Percentiles rank a stretch among this genome's conserved stretches.
phyloP scores from a whole-genome alignment of 331 rosid species.

The Acacia pycnantha region DNA sequence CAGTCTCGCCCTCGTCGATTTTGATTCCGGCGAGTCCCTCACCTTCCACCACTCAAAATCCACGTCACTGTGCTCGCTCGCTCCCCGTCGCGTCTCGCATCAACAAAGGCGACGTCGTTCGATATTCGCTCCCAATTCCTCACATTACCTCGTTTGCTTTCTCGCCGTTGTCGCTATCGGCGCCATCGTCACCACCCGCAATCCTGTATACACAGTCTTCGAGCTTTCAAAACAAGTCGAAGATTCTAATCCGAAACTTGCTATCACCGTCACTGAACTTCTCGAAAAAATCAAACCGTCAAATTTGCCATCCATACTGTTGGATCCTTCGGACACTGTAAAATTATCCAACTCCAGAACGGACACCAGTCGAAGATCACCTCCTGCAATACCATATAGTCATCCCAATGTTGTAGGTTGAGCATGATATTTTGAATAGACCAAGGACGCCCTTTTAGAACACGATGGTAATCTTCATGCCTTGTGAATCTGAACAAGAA shows the following conservation, averaged over 20 bases:
- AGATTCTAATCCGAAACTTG: conserved; percentile 47
- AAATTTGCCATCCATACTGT: conserved; percentile 29
- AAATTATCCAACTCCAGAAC: background rate
- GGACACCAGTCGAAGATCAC: no score
- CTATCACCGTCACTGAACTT: conserved; percentile 38
- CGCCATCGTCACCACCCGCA: conserved; percentile 43
- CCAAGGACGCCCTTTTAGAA: no score
- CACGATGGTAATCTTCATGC: no score
- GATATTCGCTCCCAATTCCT: conserved; percentile 45
- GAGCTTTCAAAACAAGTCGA: conserved; percentile 38
- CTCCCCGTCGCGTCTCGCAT: conserved; percentile 25
- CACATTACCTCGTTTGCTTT: conserved; percentile 36
- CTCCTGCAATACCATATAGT: no score
- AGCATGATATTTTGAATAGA: no score
- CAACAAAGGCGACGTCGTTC: conserved; percentile 30
- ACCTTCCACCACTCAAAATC: conserved; percentile 44
- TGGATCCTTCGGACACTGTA: background rate
- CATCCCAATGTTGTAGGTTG: no score
- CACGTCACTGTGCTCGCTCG: conserved; percentile 34
- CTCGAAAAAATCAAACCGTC: conserved; percentile 14
- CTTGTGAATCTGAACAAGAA: no score
- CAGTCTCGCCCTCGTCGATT: conserved; percentile 35
- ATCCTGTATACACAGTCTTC: conserved; percentile 36
- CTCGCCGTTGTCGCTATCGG: conserved; percentile 37
- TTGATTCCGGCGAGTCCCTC: conserved; percentile 28